phyloP scores from a whole-genome alignment of 2,329 filamentous ascomycete genomes.

The Paraphaeosphaeria minitans region DNA sequence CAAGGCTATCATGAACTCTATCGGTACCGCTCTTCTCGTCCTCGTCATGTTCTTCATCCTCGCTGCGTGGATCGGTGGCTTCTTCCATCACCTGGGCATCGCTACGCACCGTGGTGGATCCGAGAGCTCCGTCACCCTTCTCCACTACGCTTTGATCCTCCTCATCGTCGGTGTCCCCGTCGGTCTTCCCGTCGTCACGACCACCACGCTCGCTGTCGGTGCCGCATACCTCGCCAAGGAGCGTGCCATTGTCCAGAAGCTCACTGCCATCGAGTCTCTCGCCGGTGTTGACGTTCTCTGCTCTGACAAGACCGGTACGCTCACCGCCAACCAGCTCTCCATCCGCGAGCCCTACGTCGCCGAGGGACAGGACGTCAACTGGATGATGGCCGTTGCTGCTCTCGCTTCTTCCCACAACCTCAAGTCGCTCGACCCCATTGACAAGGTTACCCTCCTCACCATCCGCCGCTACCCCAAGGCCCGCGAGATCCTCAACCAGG shows the following conservation, averaged over 20 bases:
- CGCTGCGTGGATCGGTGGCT: conserved; percentile 76
- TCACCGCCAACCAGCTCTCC: conserved; percentile 75
- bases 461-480: conserved; percentile 78
- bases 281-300: conserved; percentile 74
- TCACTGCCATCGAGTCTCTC: conserved; percentile 75
- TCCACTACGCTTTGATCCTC: conserved; percentile 52
- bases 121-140: conserved; percentile 65
- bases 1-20: conserved; percentile 84
- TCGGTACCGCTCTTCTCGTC: conserved; percentile 74
- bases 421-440: conserved; percentile 78
- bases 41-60: conserved; percentile 80
- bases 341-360: conserved; percentile 78
- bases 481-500: conserved; percentile 73
- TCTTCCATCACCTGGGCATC: conserved; percentile 73
- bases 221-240: conserved; percentile 78
- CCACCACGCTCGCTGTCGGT: conserved; percentile 76
- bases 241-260: conserved; percentile 79
- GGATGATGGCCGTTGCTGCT: conserved; percentile 82
- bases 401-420: conserved; percentile 79
- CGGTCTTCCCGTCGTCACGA: conserved; percentile 78
- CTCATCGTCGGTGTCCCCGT: conserved; percentile 80
- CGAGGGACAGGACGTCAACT: conserved; percentile 78
- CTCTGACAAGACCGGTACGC: conserved; percentile 81
- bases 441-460: conserved; percentile 78
- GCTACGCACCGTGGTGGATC: conserved; percentile 60